These are phyloP conservation scores for Elaeis guineensis DNA, from an alignment of 176 grass and related monocot genomes.

Conservation along the genomic window DNA sequence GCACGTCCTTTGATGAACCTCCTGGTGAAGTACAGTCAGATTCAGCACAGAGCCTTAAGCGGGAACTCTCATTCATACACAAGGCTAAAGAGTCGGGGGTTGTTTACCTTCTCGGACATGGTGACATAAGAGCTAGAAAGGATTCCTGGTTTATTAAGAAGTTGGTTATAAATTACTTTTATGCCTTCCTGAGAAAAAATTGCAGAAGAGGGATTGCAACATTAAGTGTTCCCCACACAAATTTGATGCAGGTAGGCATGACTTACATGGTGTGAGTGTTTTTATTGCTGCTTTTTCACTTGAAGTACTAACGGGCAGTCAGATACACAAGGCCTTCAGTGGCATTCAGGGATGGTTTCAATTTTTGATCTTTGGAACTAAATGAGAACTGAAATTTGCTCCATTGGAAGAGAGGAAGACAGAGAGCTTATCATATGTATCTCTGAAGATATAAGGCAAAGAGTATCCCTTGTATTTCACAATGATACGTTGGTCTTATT, in stretches of 20 bases:
- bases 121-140: constrained; percentile 82
- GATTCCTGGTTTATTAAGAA: constrained; percentile 94
- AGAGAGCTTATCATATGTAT: too few species aligned
- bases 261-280: constrained; percentile 80
- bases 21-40: constrained; percentile 25
- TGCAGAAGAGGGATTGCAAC: constrained; percentile 73
- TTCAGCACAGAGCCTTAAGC: constrained; percentile 47
- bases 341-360: too few species aligned
- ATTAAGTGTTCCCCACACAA: constrained; percentile 61
- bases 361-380: too few species aligned
- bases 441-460: too few species aligned
- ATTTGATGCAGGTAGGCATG: constrained; percentile 94
- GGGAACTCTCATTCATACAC: constrained; percentile 71
- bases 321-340: too few species aligned
- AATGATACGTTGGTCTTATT: too few species aligned
- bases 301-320: too few species aligned
- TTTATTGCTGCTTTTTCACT: not conserved
- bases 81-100: constrained; percentile 78
- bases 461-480: too few species aligned
- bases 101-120: constrained; percentile 83
- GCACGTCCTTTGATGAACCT: constrained; percentile 42
- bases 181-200: constrained; percentile 85
- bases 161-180: constrained; percentile 95
- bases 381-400: too few species aligned
- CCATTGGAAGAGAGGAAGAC: too few species aligned